These are phyloP conservation scores for Ceratobasidium sp. DNA, from an alignment of 1,284 basidiomycete species.

Conservation along the genomic window DNA sequence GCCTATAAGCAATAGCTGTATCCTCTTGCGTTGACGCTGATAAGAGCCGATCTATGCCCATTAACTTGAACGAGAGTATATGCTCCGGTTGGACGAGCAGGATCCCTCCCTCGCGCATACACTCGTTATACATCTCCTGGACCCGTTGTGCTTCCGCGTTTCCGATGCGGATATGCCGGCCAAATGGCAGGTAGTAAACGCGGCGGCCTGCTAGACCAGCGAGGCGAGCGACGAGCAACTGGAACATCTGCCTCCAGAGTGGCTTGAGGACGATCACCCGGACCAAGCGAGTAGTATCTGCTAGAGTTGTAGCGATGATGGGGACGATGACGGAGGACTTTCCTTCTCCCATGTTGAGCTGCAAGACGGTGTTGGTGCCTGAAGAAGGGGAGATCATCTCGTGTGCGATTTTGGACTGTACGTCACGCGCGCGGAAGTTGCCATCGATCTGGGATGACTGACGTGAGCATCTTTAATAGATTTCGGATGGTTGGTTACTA, in stretches of 20 bases:
- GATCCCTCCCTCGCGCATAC: constrained; percentile 60
- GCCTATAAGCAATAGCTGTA: constrained; percentile 20
- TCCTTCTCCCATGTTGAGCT: constrained; percentile 73
- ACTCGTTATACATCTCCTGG: constrained; percentile 58
- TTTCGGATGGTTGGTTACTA: not conserved
- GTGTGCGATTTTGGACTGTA: constrained; percentile 60
- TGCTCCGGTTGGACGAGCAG: constrained; percentile 68
- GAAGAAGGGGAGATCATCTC: constrained; percentile 66
- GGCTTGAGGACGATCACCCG: constrained; percentile 66
- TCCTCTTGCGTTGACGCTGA: constrained; percentile 3
- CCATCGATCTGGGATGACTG: constrained; percentile 60
- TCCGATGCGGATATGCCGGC: constrained; percentile 57
- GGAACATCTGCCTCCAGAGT: constrained; percentile 63
- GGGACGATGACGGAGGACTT: constrained; percentile 69
- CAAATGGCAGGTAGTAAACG: constrained; percentile 66
- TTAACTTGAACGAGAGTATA: constrained; percentile 65
- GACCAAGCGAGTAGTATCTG: constrained; percentile 61
- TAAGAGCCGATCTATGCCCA: constrained; percentile 59
- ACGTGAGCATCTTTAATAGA: not conserved
- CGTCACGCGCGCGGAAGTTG: constrained; percentile 60
- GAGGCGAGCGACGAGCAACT: constrained; percentile 62
- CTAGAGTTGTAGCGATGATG: constrained; percentile 59
- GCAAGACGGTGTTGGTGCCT: constrained; percentile 59
- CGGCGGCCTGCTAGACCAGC: constrained; percentile 63
- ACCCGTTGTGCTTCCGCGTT: constrained; percentile 50